These are phyloP conservation scores for Dryadomyces quercivorus DNA, from an alignment of 2,329 filamentous ascomycete genomes.

Conservation along the genomic window DNA sequence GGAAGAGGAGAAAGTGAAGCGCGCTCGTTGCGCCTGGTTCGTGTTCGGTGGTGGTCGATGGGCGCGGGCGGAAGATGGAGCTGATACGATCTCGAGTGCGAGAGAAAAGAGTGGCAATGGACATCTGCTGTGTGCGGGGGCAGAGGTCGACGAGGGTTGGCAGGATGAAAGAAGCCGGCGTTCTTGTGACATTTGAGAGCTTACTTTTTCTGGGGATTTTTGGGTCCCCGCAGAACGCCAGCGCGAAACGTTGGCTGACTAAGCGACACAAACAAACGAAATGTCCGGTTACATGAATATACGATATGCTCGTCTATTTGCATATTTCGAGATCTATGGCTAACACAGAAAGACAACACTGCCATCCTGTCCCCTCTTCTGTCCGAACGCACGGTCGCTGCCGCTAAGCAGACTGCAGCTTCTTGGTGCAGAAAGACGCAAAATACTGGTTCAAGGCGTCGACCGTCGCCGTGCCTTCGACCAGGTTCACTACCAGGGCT, in stretches of 20 bases:
- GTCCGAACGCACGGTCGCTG: no score
- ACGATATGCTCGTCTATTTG: no score
- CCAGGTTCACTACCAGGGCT: constrained; percentile 59
- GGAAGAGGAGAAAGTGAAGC: not conserved
- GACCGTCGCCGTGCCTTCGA: constrained; percentile 65
- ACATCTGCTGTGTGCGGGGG: constrained; percentile 3
- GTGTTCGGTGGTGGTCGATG: not conserved
- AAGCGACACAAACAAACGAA: not conserved
- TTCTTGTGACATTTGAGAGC: not conserved
- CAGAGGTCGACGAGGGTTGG: not conserved
- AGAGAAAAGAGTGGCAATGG: constrained; percentile 4
- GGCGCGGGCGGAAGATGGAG: not conserved
- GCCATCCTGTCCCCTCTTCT: no score
- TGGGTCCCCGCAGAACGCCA: not conserved
- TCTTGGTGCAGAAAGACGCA: constrained; percentile 55
- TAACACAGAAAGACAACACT: no score
- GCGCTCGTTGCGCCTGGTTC: not conserved
- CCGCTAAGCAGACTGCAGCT: constrained; percentile 27
- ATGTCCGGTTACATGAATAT: no score
- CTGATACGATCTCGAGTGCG: not conserved
- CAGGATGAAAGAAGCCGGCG: not conserved
- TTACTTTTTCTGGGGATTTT: not conserved
- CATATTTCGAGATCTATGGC: no score
- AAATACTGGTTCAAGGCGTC: constrained; percentile 78
- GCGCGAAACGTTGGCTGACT: not conserved